These are phyloP conservation scores for Saccharomyces hybrid DNA, from an alignment of 1,139 yeast genomes.

Conservation along the genomic window DNA sequence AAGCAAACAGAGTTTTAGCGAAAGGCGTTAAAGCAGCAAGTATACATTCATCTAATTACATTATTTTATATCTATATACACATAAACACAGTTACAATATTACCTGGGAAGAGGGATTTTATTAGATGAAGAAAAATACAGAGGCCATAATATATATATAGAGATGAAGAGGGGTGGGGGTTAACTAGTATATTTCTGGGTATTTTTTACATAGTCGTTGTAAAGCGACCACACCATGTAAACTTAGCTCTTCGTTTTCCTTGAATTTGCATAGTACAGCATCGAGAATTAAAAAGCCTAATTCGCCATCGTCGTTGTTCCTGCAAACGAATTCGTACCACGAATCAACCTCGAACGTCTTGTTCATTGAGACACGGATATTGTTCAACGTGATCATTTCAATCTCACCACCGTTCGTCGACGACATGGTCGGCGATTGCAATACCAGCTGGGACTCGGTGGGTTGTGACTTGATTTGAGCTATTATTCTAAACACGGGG, in stretches of 20 bases:
- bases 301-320: conserved; percentile 29
- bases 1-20: conserved; percentile 5
- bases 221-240: conserved; percentile 29
- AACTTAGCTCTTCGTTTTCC: conserved; percentile 27
- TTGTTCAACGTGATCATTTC: conserved; percentile 27
- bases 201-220: conserved; percentile 25
- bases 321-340: conserved; percentile 33
- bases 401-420: conserved; percentile 12
- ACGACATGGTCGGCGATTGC: conserved; percentile 19
- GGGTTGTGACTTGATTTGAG: conserved; percentile 29
- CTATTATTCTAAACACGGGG: conserved; percentile 29
- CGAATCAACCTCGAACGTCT: conserved; percentile 21
- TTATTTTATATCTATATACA: neutral
- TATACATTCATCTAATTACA: neutral
- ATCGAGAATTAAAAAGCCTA: conserved; percentile 29
- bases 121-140: neutral
- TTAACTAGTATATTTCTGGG: conserved; percentile 25
- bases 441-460: conserved; percentile 23
- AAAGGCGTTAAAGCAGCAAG: conserved; percentile 1
- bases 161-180: neutral
- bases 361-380: conserved; percentile 23
- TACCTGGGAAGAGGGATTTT: neutral
- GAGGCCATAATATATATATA: neutral
- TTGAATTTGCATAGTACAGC: conserved; percentile 24
- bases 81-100: conserved; percentile 2